Percentiles rank a stretch among this genome's conserved stretches.
These are phyloP conservation scores for Millerozyma miso DNA, from an alignment of 805 yeast genomes.

Conservation along the genomic window DNA sequence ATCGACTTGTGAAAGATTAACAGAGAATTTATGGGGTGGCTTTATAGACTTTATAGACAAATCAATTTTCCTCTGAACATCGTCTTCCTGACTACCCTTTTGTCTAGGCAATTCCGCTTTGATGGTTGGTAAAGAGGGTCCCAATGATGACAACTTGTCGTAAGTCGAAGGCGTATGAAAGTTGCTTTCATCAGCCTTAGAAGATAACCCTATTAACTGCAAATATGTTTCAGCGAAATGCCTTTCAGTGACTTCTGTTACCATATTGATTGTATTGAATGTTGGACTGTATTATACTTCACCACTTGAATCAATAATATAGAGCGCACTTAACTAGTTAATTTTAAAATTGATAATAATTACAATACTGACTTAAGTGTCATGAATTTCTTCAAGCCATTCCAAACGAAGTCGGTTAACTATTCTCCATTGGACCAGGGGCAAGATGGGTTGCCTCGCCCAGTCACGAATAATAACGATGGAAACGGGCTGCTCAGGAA, in stretches of 20 bases:
- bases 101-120: slow-evolving; percentile 28
- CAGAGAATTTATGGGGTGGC: slow-evolving; percentile 60
- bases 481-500: slow-evolving; percentile 19
- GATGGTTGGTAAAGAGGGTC: slow-evolving; percentile 48
- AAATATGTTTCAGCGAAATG: slow-evolving; percentile 49
- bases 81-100: background rate
- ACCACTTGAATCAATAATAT: too few species aligned
- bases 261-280: too few species aligned
- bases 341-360: too few species aligned
- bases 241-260: slow-evolving; percentile 22
- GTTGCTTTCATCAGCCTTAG: slow-evolving; percentile 28
- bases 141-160: slow-evolving; percentile 26
- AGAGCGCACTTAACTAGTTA: background rate
- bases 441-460: slow-evolving; percentile 33
- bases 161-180: slow-evolving; percentile 32
- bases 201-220: slow-evolving; percentile 43
- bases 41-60: slow-evolving; percentile 60
- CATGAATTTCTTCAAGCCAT: slow-evolving; percentile 40
- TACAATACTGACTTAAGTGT: background rate
- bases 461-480: slow-evolving; percentile 23
- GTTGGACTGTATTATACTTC: too few species aligned
- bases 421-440: slow-evolving; percentile 31
- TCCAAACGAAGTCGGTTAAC: slow-evolving; percentile 12
- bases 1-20: slow-evolving; percentile 19
- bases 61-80: slow-evolving; percentile 12